A percentile compares a stretch with the other conserved stretches of the same genome.
Conservation (phyloP, 768 basidiomycete species). For the Naganishia vishniacii region DNA sequence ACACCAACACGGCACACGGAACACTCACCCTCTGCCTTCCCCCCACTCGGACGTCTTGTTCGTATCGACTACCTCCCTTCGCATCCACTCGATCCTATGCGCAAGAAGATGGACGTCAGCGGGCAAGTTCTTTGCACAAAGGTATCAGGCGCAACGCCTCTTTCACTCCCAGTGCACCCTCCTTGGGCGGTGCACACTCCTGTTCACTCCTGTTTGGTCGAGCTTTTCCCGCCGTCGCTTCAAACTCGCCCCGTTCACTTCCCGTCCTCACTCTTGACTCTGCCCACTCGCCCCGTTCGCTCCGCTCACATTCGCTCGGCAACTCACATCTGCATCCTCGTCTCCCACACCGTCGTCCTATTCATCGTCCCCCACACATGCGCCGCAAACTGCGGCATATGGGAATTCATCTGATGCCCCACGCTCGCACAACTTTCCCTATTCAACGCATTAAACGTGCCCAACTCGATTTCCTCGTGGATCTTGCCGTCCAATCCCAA, state of each 20-base stretch:
- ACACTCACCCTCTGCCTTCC: constrained; percentile 30
- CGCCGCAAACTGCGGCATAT: constrained; percentile 34
- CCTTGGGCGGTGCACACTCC: too few species aligned
- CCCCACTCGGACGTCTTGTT: constrained; percentile 35
- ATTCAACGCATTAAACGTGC: constrained; percentile 48
- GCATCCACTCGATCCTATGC: constrained; percentile 43
- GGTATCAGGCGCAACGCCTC: too few species aligned
- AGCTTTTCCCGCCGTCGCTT: too few species aligned
- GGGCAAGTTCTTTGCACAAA: too few species aligned
- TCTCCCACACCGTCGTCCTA: constrained; percentile 36
- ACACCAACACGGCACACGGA: too few species aligned
- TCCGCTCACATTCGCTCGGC: too few species aligned
- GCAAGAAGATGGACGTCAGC: too few species aligned
- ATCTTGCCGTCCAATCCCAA: constrained; percentile 28
- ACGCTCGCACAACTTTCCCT: constrained; percentile 38
- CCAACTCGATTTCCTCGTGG: constrained; percentile 43
- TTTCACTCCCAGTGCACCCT: too few species aligned
- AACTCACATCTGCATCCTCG: constrained; percentile 40
- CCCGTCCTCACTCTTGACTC: too few species aligned
- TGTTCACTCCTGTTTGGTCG: too few species aligned
- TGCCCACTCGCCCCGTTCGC: too few species aligned
- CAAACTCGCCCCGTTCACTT: too few species aligned
- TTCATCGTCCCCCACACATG: constrained; percentile 44
- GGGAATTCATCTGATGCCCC: constrained; percentile 24
- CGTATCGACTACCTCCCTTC: constrained; percentile 30